Percentiles rank a stretch among this genome's conserved stretches.
phyloP scores from a whole-genome alignment of 2,329 filamentous ascomycete genomes.

The Coleophoma cylindrospora region DNA sequence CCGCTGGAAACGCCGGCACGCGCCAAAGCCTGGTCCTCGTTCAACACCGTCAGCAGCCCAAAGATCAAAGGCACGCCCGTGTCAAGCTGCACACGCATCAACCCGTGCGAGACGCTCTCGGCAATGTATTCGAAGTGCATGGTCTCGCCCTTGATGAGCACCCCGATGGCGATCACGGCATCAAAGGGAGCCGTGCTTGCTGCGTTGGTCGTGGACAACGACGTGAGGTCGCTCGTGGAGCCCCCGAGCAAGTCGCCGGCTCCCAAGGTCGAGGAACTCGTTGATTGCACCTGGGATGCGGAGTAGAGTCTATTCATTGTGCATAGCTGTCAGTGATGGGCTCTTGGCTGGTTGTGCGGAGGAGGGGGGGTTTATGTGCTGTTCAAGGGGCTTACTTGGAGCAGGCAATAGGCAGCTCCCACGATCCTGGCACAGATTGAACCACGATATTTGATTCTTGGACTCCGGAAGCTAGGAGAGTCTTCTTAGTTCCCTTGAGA shows the following conservation, averaged over 20 bases:
- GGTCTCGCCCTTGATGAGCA: slow-evolving; percentile 96
- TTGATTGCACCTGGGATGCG: slow-evolving; percentile 79
- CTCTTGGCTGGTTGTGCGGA: background rate
- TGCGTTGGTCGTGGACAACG: slow-evolving; percentile 35
- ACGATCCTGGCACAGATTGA: slow-evolving; percentile 87
- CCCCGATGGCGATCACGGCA: slow-evolving; percentile 90
- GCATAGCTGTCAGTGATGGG: background rate
- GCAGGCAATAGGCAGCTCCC: slow-evolving; percentile 91
- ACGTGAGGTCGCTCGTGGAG: slow-evolving; percentile 61
- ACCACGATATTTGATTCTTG: slow-evolving; percentile 82
- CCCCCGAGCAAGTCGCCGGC: slow-evolving; percentile 73
- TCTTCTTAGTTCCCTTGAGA: slow-evolving; percentile 72
- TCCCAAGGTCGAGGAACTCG: slow-evolving; percentile 51
- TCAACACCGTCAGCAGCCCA: slow-evolving; percentile 84
- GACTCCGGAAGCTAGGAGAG: slow-evolving; percentile 74
- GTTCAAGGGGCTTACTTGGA: slow-evolving; percentile 12
- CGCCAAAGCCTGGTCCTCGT: slow-evolving; percentile 79
- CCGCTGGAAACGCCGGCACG: slow-evolving; percentile 75
- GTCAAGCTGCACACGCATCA: slow-evolving; percentile 94
- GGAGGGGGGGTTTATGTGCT: background rate
- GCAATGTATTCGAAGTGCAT: slow-evolving; percentile 99
- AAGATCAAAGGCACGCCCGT: slow-evolving; percentile 86
- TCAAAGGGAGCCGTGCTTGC: slow-evolving; percentile 65
- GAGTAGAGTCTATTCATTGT: slow-evolving; percentile 61
- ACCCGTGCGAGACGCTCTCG: slow-evolving; percentile 81